Percentiles rank a stretch among this genome's conserved stretches.
Conservation (phyloP, 164 flowering plant species). For the Tinospora cordifolia region DNA sequence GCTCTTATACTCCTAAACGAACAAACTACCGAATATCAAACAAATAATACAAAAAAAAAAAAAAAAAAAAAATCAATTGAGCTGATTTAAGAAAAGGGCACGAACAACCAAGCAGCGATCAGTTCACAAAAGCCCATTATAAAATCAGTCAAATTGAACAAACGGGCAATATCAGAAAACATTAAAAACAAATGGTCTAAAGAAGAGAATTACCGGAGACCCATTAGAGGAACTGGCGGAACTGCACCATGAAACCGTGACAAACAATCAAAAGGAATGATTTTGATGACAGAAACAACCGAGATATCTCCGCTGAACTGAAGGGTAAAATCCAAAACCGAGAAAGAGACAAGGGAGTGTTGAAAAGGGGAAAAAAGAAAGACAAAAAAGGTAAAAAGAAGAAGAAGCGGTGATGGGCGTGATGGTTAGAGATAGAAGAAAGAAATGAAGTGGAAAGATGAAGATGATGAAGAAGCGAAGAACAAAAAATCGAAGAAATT, state of each 20-base stretch:
- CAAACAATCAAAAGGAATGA: conserved; percentile 5
- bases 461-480: not conserved
- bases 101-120: not conserved
- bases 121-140: not conserved
- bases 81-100: too few relatives aligned
- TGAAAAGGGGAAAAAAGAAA: not conserved
- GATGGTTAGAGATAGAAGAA: not conserved
- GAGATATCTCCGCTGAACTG: not conserved
- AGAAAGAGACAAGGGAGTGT: too few relatives aligned
- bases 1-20: not conserved
- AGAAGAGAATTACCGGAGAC: conserved; percentile 12
- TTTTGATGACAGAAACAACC: not conserved
- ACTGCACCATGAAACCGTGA: conserved; percentile 7
- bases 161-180: not conserved
- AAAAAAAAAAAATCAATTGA: not conserved
- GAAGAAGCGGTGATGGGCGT: not conserved
- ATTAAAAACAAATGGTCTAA: not conserved
- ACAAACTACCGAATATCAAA: not conserved
- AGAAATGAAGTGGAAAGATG: not conserved
- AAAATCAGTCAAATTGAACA: not conserved
- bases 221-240: not conserved
- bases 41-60: not conserved
- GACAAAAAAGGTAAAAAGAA: not conserved
- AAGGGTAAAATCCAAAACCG: not conserved
- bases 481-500: too few relatives aligned